These are phyloP conservation scores for Ophiostoma piceae DNA, from an alignment of 2,329 filamentous ascomycete genomes.

Conservation along the genomic window DNA sequence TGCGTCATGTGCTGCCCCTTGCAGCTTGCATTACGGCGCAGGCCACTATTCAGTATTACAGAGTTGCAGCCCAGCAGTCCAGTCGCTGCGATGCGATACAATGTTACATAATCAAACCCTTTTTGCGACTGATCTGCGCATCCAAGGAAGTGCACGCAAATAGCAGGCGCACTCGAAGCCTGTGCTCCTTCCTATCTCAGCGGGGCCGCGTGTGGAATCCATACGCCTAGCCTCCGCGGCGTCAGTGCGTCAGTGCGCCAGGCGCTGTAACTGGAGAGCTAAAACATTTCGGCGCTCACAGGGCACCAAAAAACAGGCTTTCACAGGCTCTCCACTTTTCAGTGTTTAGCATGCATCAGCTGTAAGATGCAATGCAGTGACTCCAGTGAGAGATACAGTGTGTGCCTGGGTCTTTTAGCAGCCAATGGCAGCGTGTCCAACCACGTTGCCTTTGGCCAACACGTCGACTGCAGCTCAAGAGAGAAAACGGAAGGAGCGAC, in stretches of 20 bases:
- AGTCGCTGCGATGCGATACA: neutral
- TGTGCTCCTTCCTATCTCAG: neutral
- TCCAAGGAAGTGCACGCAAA: neutral
- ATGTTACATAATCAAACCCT: conserved; percentile 9
- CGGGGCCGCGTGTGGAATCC: neutral
- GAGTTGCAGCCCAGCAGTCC: neutral
- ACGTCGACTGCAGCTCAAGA: neutral
- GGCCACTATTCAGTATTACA: neutral
- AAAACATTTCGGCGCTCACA: neutral
- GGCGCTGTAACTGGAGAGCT: neutral
- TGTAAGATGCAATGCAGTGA: neutral
- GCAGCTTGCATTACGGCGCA: conserved; percentile 8
- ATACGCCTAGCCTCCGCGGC: neutral
- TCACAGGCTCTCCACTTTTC: neutral
- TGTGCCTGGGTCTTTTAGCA: neutral
- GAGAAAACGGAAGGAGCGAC: neutral
- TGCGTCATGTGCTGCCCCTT: conserved; percentile 7
- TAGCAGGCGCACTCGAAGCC: neutral
- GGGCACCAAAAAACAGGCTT: neutral
- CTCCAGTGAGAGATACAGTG: neutral
- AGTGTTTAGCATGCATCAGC: neutral
- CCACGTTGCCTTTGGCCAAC: conserved; percentile 13
- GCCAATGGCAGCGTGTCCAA: conserved; percentile 9
- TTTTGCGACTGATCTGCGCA: neutral
- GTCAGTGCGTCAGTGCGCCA: neutral